Conservation (phyloP, 2,329 filamentous ascomycete species). For the Arthrobotrys sinensis region DNA sequence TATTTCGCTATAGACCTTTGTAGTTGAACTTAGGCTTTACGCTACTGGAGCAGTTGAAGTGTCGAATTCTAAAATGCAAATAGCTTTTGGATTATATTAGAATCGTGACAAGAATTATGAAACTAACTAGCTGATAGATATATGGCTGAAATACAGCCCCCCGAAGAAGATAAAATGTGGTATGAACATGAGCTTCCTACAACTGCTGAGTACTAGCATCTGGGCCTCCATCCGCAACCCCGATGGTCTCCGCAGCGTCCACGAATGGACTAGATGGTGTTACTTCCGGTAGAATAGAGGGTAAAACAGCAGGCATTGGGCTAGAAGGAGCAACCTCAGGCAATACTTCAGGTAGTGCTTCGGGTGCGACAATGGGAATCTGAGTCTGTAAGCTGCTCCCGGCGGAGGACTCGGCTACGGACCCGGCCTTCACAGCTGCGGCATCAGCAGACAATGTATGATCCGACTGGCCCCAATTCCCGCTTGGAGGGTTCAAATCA, state of each 20-base stretch:
- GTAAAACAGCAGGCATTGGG: neutral
- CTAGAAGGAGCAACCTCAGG: neutral
- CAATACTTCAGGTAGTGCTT: neutral
- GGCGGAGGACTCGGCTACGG: neutral
- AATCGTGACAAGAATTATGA: no score
- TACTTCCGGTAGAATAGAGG: neutral
- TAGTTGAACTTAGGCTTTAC: no score
- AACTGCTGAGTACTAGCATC: neutral
- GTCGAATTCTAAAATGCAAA: no score
- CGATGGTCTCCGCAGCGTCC: neutral
- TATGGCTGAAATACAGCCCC: no score
- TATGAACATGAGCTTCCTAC: neutral
- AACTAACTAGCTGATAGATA: neutral
- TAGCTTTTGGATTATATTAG: no score
- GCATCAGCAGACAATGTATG: slow-evolving; percentile 14
- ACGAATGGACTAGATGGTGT: neutral
- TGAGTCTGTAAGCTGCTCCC: neutral
- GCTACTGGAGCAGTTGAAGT: no score
- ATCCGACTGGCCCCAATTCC: slow-evolving; percentile 33
- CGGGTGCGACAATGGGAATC: neutral
- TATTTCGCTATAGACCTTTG: no score
- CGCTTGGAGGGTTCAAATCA: neutral
- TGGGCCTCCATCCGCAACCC: neutral
- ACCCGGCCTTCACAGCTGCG: neutral
- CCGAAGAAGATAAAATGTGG: neutral